Percentiles rank a stretch among this genome's conserved stretches.
Evolutionary conservation across 192 early-diverging fungal genomes (phyloP).

Genomic region (Rhizophagus clarus): DNA sequence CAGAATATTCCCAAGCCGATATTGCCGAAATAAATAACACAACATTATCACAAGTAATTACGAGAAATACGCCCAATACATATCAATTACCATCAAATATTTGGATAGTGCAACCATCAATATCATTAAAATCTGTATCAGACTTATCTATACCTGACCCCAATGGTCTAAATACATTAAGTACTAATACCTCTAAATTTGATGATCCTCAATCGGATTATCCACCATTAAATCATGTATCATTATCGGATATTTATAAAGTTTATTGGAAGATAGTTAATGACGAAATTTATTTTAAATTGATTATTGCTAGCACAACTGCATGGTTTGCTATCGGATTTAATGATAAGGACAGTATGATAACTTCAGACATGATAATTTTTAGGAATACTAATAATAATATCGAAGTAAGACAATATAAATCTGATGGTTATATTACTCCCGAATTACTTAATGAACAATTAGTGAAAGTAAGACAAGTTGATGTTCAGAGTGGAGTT

Average conservation of each 20-base stretch:
- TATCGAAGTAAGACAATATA: background rate
- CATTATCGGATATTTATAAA: background rate
- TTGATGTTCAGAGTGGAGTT: background rate
- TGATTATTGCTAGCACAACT: background rate
- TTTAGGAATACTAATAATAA: background rate
- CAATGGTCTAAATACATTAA: too few relatives aligned
- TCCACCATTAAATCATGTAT: background rate
- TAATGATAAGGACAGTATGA: background rate
- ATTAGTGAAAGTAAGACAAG: background rate
- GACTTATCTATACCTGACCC: too few relatives aligned
- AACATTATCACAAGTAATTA: conserved; percentile 30
- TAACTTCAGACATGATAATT: background rate
- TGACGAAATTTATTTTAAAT: background rate
- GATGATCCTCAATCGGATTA: background rate
- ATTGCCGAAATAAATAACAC: conserved; percentile 24
- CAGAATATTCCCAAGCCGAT: conserved; percentile 40
- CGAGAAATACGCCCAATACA: background rate
- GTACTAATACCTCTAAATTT: too few relatives aligned
- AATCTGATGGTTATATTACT: background rate
- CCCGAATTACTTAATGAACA: background rate
- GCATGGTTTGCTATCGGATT: conserved; percentile 21
- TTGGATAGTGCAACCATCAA: conserved; percentile 3
- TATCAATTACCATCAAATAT: background rate
- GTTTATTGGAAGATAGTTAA: background rate
- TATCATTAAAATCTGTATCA: background rate